Base-by-base conservation (phyloP, 805 yeast genomes). In the Candida insectalens region DNA sequence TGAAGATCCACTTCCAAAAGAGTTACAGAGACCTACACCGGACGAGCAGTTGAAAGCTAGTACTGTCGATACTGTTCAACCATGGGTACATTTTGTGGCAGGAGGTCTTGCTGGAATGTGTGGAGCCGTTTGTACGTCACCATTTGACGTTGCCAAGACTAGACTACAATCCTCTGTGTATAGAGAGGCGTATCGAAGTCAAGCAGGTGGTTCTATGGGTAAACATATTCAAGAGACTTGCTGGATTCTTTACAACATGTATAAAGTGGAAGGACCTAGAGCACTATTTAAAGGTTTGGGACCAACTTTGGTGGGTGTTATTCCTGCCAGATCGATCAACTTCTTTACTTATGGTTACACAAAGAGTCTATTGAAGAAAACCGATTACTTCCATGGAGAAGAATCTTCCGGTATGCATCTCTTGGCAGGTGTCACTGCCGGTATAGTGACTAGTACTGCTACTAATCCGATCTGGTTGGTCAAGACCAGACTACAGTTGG, bases 391-490 rank as follows among this genome's bases (percentile, higher is more conserved):
- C 55, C 57, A 79, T 34, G 87, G 88, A 9, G 56, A 78, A 38
- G 95, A 88, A 49, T 76, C 77, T 12, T 76, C 96, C 1, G 74
- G 84, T 73, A 74, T 92, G 15, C 97, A 92, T 59, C 62, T 94
- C 36, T 50, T 75, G 25, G 76, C 96, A 2, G 98, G 96, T 5
- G 76, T 88, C 0, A 69, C 70, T 46, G 99, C 99, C 1, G 98
- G 99, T 4, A 65, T 89, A 51, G 89, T 80, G 13, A 92, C 98
- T 0, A 80, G 95, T 4, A 89, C 98, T 0, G 95, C 87, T 10
- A 92, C 99, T 0, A 92, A 92, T 54, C 99, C 99, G 9, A 92
- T 92, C 37, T 92, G 99, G 99, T 64, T 92, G 39, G 78, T 92
- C 39, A 92, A 92, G 60, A 92, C 99, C 1, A 69, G 99, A 49